A percentile compares a stretch with the other conserved stretches of the same genome.
Conservation (phyloP, 73 alveolate genomes). For the Paraurostyla sp. region DNA sequence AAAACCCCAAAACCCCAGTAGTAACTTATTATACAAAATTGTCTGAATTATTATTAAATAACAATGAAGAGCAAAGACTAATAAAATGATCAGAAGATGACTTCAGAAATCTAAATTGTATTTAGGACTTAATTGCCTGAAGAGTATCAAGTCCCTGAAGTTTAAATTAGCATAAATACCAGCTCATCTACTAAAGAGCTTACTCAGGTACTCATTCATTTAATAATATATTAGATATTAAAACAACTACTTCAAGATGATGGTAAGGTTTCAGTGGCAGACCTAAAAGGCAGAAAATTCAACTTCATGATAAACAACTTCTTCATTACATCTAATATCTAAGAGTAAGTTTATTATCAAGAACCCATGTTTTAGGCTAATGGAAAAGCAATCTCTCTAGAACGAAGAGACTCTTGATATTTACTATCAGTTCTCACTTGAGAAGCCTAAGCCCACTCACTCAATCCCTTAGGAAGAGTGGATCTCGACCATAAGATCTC, state of each 20-base stretch:
- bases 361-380: neutral
- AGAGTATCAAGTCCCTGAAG: slow-evolving; percentile 42
- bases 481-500: slow-evolving; percentile 40
- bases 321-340: neutral
- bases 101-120: neutral
- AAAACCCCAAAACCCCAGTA: no score
- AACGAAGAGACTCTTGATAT: slow-evolving; percentile 30
- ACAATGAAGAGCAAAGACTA: neutral
- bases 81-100: slow-evolving; percentile 4
- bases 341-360: slow-evolving; percentile 7
- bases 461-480: slow-evolving; percentile 58
- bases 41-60: slow-evolving; percentile 8
- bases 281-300: slow-evolving; percentile 28
- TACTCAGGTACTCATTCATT: neutral
- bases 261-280: slow-evolving; percentile 11
- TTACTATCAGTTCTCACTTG: slow-evolving; percentile 21
- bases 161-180: neutral
- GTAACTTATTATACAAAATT: neutral
- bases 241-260: slow-evolving; percentile 22
- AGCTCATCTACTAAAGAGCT: slow-evolving; percentile 2
- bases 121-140: slow-evolving; percentile 50
- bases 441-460: slow-evolving; percentile 30
- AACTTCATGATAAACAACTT: slow-evolving; percentile 36
- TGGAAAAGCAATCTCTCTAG: neutral
- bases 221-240: neutral